Base-by-base conservation (phyloP, 1,284 basidiomycete genomes). In the Microbotryum violaceum region DNA sequence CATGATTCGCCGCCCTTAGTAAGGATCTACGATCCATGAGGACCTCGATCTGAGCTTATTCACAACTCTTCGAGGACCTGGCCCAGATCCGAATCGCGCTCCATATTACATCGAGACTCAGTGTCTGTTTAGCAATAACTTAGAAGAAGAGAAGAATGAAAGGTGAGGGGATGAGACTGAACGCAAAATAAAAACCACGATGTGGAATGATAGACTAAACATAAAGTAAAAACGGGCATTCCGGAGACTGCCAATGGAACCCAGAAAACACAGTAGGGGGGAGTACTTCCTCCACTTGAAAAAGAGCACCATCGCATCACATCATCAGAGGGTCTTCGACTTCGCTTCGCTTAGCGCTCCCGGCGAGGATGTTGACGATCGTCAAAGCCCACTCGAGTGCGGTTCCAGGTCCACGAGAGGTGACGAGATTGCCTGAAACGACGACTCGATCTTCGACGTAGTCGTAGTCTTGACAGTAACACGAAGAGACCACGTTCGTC, bases 381-480 rank as follows among this genome's bases (percentile, higher is more conserved):
- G 82, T 82, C 50, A 91, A 78, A 0, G 86, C 85, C 70, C 89
- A 91, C 2, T 83, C 82, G 68, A 91, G 88, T 0, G 83, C 78
- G 78, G 70, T 73, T 79, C 87, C 88, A 65, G 88, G 89, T 2
- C 88, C 89, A 29, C 88, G 87, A 71, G 86, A 88, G 20, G 88
- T 89, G 45, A 92, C 80, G 7, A 92, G 78, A 57, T 84, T 86
- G 2, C 81, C 82, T 3, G 87, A 86, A 18, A 87, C 77, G 37
- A 90, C 88, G 10, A 92, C 89, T 2, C 85, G 73, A 3, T 87
- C 83, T 63, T 91, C 89, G 4, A 79, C 81, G 74, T 92, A 92
- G 0, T 84, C 81, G 68, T 87, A 92, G 8, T 79, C 88, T 89
- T 56, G 18, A 18, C 21, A 42, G 1, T 12, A 25, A 16, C 6